A percentile compares a stretch with the other conserved stretches of the same genome.
These are phyloP conservation scores for Cucurbitaria berberidis DNA, from an alignment of 2,329 filamentous ascomycete species.

Conservation along the genomic window DNA sequence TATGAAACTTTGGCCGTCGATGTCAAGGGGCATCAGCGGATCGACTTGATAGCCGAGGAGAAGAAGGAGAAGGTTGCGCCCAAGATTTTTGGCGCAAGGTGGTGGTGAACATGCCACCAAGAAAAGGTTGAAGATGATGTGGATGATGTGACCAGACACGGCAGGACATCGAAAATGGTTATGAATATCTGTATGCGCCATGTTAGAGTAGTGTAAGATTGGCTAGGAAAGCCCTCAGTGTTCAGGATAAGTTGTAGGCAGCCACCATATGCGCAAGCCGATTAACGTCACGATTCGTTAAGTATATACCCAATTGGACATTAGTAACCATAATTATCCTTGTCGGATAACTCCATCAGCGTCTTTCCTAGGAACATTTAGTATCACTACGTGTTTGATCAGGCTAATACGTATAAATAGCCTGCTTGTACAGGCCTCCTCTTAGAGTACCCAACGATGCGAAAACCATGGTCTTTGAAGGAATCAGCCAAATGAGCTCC, in stretches of 20 bases:
- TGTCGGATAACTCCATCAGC: too few relatives aligned
- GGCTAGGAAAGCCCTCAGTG: slow-evolving; percentile 20
- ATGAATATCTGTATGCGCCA: too few relatives aligned
- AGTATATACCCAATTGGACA: too few relatives aligned
- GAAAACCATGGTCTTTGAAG: slow-evolving; percentile 38
- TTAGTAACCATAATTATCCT: too few relatives aligned
- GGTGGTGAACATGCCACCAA: slow-evolving; percentile 33
- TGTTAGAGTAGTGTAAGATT: too few relatives aligned
- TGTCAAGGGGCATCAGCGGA: slow-evolving; percentile 67
- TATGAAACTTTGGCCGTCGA: slow-evolving; percentile 84
- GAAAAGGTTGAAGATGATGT: not conserved
- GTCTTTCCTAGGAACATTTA: too few relatives aligned
- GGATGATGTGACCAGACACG: too few relatives aligned
- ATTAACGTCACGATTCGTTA: too few relatives aligned
- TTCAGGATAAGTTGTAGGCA: too few relatives aligned
- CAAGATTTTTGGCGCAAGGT: slow-evolving; percentile 47
- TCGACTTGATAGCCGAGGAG: slow-evolving; percentile 46
- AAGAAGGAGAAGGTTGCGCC: slow-evolving; percentile 38
- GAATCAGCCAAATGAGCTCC: not conserved
- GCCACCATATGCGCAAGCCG: too few relatives aligned
- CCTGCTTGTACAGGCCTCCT: slow-evolving; percentile 45
- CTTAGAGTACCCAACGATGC: slow-evolving; percentile 54
- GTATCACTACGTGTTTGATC: slow-evolving; percentile 47
- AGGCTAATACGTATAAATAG: slow-evolving; percentile 47
- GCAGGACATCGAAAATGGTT: too few relatives aligned